Evolutionary conservation across 2,329 filamentous ascomycete species (phyloP), one percentile per base, ranked within the genome.

Genomic region (Pyrenophora teres): DNA sequence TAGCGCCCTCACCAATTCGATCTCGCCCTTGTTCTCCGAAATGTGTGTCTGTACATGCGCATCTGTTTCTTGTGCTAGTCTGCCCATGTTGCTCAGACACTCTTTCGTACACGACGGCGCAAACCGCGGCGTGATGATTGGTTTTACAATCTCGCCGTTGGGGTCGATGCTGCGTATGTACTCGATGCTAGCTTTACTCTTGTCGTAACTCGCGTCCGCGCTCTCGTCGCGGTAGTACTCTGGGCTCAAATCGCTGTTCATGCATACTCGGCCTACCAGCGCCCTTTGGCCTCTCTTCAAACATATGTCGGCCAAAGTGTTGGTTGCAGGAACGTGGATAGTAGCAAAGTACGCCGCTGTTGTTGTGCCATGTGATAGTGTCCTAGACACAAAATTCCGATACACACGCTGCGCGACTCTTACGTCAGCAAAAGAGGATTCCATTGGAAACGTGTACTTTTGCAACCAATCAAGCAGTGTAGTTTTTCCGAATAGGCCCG

Each of bases 261-360:
- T 97, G 78, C 92, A 97, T n/a, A 95, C 90, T 35, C 94, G 83
- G 27, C 94, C 94, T 35, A 99, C 84, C 59, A 97, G 89, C 6
- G 94, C 94, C 46, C 94, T 82, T 76, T 99, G 94, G 38, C 94
- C 94, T 21, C 84, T 78, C 0, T 77, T 70, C n/a, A 90, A 80
- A 67, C 93, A 97, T 15, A 97, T 83, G 58, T 90, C 85, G 0
- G 92, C 89, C 5, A 99, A 86, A 6, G 96, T 82, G 70, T 96
- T 97, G n/a, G 94, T 99, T 1, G 92, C 86, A 0, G 84, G 80
- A 1, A 96, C 89, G 71, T 96, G 87, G 57, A 91, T 86, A 21
- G 94, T 97, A 52, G 93, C 93, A 73, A 89, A 97, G 80, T 97
- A 97, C n/a, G 90, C 85, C 5, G 92, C 92, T 9, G 90, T 94